phyloP scores from a whole-genome alignment of 2,329 filamentous ascomycete genomes.

The Fusarium secorum region DNA sequence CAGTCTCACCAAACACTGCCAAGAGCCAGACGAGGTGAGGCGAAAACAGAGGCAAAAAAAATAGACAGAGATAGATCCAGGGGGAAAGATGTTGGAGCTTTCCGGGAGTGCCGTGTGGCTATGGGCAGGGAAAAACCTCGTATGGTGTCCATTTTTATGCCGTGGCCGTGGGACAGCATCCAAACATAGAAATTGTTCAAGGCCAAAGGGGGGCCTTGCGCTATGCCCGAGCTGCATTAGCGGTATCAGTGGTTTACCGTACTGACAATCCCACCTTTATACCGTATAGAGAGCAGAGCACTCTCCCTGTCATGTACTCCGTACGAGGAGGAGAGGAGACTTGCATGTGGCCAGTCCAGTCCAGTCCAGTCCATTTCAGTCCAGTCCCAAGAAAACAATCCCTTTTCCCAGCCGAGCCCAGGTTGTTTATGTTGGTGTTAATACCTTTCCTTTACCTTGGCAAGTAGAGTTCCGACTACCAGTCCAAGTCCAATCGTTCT shows the following conservation, averaged over 20 bases:
- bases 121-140: slow-evolving; percentile 36
- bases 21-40: slow-evolving; percentile 13
- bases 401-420: slow-evolving; percentile 39
- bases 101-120: slow-evolving; percentile 39
- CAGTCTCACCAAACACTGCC: neutral
- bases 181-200: slow-evolving; percentile 40
- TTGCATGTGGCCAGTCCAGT: slow-evolving; percentile 33
- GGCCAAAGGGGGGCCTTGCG: slow-evolving; percentile 23
- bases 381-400: slow-evolving; percentile 42
- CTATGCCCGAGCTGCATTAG: slow-evolving; percentile 24
- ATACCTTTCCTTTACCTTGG: slow-evolving; percentile 16
- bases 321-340: slow-evolving; percentile 13
- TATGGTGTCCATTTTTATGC: slow-evolving; percentile 38
- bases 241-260: slow-evolving; percentile 17
- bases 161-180: slow-evolving; percentile 36
- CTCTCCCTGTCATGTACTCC: slow-evolving; percentile 21
- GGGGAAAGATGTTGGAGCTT: slow-evolving; percentile 6
- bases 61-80: slow-evolving; percentile 9
- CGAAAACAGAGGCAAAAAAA: neutral
- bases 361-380: neutral
- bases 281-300: neutral
- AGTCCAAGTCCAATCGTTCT: slow-evolving; percentile 31
- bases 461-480: slow-evolving; percentile 31
- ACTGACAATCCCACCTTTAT: slow-evolving; percentile 20
- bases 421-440: slow-evolving; percentile 33